Percentiles rank a stretch among this genome's conserved stretches.
Evolutionary conservation across 1,284 basidiomycete genomes (phyloP).

Genomic region (Moesziomyces globuligerus): DNA sequence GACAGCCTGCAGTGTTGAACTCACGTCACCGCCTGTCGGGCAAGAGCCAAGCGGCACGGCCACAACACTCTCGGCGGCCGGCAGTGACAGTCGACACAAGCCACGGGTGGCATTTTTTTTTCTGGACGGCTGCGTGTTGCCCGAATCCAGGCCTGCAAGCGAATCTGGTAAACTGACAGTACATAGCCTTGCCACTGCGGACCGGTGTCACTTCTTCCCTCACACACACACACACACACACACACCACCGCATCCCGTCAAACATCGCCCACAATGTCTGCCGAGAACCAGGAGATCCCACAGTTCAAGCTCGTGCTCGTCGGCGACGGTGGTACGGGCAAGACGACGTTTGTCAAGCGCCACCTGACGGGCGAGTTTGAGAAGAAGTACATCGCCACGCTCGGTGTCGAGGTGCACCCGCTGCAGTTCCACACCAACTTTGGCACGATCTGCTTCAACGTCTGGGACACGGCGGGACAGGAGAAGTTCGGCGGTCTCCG

Average conservation of each 20-base stretch:
- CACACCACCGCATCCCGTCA: no score
- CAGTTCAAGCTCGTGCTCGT: conserved; percentile 99
- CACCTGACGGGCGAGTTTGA: conserved; percentile 99
- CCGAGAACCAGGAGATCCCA: conserved; percentile 72
- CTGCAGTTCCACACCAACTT: conserved; percentile 96
- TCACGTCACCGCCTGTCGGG: conserved; percentile 7
- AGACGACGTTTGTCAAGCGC: conserved; percentile 74
- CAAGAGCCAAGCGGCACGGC: no score
- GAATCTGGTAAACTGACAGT: no score
- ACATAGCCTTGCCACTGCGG: conserved; percentile 17
- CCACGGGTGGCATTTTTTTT: no score
- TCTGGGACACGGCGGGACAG: conserved; percentile 99
- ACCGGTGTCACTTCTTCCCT: neutral
- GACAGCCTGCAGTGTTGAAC: conserved; percentile 29
- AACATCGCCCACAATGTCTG: conserved; percentile 34
- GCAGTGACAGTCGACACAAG: no score
- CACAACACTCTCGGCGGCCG: no score
- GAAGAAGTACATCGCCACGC: conserved; percentile 99
- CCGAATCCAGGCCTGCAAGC: no score
- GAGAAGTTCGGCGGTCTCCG: conserved; percentile 83
- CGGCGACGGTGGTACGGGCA: conserved; percentile 97
- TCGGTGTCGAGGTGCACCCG: conserved; percentile 99
- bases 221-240: conserved; percentile 1
- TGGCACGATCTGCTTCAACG: conserved; percentile 98
- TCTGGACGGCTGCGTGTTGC: no score